A percentile compares a stretch with the other conserved stretches of the same genome.
Evolutionary conservation across 139 green algal genomes (phyloP).

Genomic region (Asterochloris erici): DNA sequence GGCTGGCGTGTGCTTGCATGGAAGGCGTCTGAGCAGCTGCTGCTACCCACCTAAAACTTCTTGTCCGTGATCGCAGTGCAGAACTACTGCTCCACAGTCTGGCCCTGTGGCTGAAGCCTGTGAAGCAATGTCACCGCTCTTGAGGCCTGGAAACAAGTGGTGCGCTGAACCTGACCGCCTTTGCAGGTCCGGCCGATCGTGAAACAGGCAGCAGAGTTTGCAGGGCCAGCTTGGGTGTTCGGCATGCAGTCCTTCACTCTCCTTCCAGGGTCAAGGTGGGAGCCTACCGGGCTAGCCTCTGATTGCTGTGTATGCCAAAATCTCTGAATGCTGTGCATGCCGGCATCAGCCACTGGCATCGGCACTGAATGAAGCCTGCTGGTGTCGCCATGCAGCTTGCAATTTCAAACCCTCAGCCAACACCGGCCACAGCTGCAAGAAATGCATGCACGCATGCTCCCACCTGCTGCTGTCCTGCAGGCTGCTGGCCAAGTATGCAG

Average conservation of each 20-base stretch:
- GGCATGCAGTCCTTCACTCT: slow-evolving; percentile 39
- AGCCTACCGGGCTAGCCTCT: neutral
- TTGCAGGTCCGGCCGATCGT: slow-evolving; percentile 37
- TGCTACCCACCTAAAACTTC: no score
- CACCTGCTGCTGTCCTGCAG: slow-evolving; percentile 6
- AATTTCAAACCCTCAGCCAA: no score
- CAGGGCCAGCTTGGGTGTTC: slow-evolving; percentile 58
- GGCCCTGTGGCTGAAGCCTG: neutral
- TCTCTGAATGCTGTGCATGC: no score
- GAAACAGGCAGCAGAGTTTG: slow-evolving; percentile 54
- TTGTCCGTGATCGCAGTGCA: no score
- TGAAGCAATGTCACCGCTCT: no score
- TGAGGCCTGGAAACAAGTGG: no score
- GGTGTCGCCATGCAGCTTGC: no score
- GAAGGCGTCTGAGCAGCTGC: neutral
- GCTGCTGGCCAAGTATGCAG: slow-evolving; percentile 36
- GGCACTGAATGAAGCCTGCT: no score
- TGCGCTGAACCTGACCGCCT: neutral
- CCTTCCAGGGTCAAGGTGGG: slow-evolving; percentile 28
- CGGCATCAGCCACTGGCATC: no score
- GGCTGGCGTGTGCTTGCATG: neutral
- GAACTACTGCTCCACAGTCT: neutral
- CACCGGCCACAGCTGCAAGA: no score
- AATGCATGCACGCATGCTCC: no score
- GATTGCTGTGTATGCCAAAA: no score